Evolutionary conservation across 1,284 basidiomycete genomes (phyloP), one percentile per base, ranked within the genome.

Genomic region (Malassezia nana): DNA sequence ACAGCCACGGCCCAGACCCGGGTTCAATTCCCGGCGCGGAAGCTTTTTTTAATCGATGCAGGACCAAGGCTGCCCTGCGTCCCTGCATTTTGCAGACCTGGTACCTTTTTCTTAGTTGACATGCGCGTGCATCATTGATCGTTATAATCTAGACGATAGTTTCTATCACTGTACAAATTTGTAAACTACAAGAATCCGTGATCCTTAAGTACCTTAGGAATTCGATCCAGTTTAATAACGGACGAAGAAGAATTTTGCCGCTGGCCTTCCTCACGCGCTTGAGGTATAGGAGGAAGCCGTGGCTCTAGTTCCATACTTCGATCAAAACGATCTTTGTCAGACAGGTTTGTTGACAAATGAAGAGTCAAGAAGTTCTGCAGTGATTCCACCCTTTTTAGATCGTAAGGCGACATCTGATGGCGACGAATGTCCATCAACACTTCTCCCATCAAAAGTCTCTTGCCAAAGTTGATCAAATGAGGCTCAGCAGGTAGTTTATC

Each of bases 361-460:
- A 86, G 83, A 62, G 86, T 83, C 55, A 98, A 81, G 71, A 83
- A 94, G 32, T 79, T 78, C 50, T 83, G 80, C 29, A 98, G 81
- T 0, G 79, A 69, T 1, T 81, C 79, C 10, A 91, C 82, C 7
- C 80, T 78, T 16, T 82, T 79, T 60, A 94, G 82, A 74, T 92
- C 91, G 78, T 73, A 55, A 47, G 88, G 85, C 61, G 84, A 84
- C 9, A 84, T 81, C 75, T 99, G 94, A 82, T 91, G 95, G 35
- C 89, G 84, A 69, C 92, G 87, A 72, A 98, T 95, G 74, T 98
- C 91, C 56, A 86, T 83, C 64, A 99, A 89, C 62, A 96, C 86
- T 69, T 95, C 90, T 8, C 89, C 89, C 0, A 89, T 84, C 74
- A 88, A 88, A 67, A 87, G 84, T 8, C 91, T 84, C 76, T 99